These are phyloP conservation scores for Trichophyton rubrum DNA, from an alignment of 2,329 filamentous ascomycete species.

Conservation along the genomic window DNA sequence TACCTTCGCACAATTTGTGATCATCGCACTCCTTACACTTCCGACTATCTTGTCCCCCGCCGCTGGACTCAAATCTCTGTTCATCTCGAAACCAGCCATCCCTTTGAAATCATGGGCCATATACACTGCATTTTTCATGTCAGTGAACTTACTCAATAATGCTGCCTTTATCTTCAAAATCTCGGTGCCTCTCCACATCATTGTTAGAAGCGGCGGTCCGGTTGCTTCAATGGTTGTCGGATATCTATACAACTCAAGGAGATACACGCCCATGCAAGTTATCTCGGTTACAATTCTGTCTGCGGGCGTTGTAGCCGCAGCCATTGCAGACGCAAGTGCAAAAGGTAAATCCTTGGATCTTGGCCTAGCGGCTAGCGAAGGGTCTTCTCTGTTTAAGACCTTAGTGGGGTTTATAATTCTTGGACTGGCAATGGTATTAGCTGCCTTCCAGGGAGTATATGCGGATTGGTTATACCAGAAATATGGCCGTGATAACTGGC, in stretches of 20 bases:
- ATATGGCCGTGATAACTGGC: constrained; percentile 75
- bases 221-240: constrained; percentile 94
- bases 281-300: constrained; percentile 73
- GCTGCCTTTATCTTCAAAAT: constrained; percentile 96
- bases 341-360: constrained; percentile 46
- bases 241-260: constrained; percentile 64
- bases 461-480: constrained; percentile 78
- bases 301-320: constrained; percentile 71
- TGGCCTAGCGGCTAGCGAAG: constrained; percentile 27
- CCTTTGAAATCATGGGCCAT: constrained; percentile 74
- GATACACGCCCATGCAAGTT: constrained; percentile 68
- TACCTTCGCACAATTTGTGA: constrained; percentile 79
- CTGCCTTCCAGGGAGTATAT: constrained; percentile 89
- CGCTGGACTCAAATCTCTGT: constrained; percentile 50
- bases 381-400: constrained; percentile 29
- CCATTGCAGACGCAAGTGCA: constrained; percentile 74
- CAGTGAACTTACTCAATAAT: constrained; percentile 92
- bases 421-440: constrained; percentile 76
- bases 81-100: constrained; percentile 63
- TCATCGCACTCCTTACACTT: constrained; percentile 68
- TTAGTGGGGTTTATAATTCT: constrained; percentile 64
- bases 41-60: constrained; percentile 59
- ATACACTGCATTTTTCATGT: constrained; percentile 83
- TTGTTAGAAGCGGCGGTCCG: constrained; percentile 84
- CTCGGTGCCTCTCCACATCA: constrained; percentile 92